Base-by-base conservation (phyloP, 177 flowering plant species). In the Vitis hybrid region DNA sequence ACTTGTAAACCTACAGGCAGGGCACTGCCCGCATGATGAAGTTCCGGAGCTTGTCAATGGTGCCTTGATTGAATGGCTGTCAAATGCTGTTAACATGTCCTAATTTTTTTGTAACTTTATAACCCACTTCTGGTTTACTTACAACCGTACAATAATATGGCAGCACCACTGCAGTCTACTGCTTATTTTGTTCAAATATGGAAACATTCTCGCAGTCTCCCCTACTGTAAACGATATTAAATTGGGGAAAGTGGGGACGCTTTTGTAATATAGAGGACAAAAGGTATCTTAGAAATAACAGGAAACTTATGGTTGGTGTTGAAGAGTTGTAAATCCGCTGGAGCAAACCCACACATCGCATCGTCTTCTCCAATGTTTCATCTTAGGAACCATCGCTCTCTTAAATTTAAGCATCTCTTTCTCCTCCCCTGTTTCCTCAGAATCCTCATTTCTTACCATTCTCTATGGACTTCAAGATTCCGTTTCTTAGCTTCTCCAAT, bases 1-100 rank as follows among this genome's bases (percentile, higher is more conserved):
- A 10, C 75, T 93, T 51, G 97, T 93, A 49, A 82, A 82, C 77
- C 81, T 95, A 14, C 90, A 90, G 77, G 99, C 99, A 1, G 99
- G 97, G 18, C 99, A 92, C 76, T 94, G 97, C 65, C 98, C 98
- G 1, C 99, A 89, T 64, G 99, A 92, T 70, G 97, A 94, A 77
- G 95, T 91, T 60, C 97, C 97, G 5, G 94, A 88, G 76, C 87
- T 85, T 14, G 95, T 82, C 56, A 94, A 94, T 63, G 70, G 65
- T 69, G 97, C 93, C 58, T 77, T 92, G 26, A 10, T 89, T 11
- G 86, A 89, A 21, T 92, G 99, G 97, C 67, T 94, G 52, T 83
- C 92, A 10, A 84, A 86, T 54, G 48, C 48, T 40, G 8, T 40
- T 8, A 40, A 40, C 7, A 40, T 40, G 48, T 40, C 48, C 48